Base-by-base conservation (phyloP, 495 filamentous ascomycete genomes). In the Penicillium ochrochloron region DNA sequence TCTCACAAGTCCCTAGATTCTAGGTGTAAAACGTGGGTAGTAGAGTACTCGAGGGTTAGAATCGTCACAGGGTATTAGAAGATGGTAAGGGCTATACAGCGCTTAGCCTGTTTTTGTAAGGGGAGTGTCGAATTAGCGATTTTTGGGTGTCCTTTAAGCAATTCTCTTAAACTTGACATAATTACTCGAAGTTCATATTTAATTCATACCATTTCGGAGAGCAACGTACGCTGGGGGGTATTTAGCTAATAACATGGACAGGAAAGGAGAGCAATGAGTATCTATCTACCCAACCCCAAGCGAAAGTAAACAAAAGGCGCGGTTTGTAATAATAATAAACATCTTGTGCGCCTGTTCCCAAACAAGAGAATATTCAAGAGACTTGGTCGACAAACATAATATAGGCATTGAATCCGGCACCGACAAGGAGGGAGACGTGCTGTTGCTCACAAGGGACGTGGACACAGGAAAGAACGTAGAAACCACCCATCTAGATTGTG, bases 191-290 rank as follows among this genome's bases (percentile, higher is more conserved):
- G 3, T 48, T 7, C 17, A 48, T 48, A 21, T 41, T 17, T 17
- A 48, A 3, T 31, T 10, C 27, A 52, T 52, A 31, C 48, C 25
- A 52, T 29, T 52, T 52, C 48, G 25, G 8, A 48, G 21, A 48
- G 44, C 44, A 52, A 52, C 6, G 48, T 17, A 14, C 48, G 48
- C 48, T 25, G 14, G 48, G 48, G 48, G 48, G 25, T 50, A 52
- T 52, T 52, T 29, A 52, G 48, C 48, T 52, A 52, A 29, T n/a
- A 52, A 52, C 23, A n/a, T n/a, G 23, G 27, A 52, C 12, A 25
- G 48, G 48, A 11, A 29, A 12, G 10, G 21, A 25, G 23, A 27
- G 46, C 46, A 10, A 52, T n/a, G 27, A n/a, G 48, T 52, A 52
- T 52, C 48, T 52, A 52, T 52, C 48, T 29, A 52, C 10, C 48